Conservation (phyloP, 306 rosid species). For the Casuarina glauca region DNA sequence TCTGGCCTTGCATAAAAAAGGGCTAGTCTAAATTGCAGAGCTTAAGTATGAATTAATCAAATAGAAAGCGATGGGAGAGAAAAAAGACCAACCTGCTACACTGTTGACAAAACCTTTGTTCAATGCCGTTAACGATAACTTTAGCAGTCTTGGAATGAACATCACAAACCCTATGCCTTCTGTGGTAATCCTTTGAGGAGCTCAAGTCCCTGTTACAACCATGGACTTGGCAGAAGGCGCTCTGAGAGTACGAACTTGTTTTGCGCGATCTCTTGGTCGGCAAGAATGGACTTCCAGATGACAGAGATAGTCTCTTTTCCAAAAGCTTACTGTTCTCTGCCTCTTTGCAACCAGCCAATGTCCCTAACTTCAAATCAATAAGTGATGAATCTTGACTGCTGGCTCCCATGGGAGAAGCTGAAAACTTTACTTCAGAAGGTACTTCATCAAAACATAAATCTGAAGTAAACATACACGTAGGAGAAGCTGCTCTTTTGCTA, state of each 20-base stretch:
- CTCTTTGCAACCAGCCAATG: constrained; percentile 45
- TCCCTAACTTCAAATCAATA: constrained; percentile 70
- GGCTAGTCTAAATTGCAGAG: constrained; percentile 18
- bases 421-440: constrained; percentile 49
- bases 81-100: constrained; percentile 69
- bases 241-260: constrained; percentile 37
- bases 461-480: constrained; percentile 46
- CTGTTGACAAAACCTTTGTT: constrained; percentile 87
- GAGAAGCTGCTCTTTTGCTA: constrained; percentile 44
- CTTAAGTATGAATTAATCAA: background rate
- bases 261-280: constrained; percentile 49
- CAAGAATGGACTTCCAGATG: constrained; percentile 23
- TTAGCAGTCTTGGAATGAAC: constrained; percentile 76
- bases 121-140: constrained; percentile 76
- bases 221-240: constrained; percentile 72
- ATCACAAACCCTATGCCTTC: constrained; percentile 80
- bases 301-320: constrained; percentile 32
- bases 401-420: constrained; percentile 40
- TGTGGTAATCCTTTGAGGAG: constrained; percentile 79
- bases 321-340: constrained; percentile 28
- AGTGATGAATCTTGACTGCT: constrained; percentile 47
- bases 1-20: constrained; percentile 1
- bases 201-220: constrained; percentile 77
- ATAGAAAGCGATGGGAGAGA: background rate
- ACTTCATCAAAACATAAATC: constrained; percentile 55